These are phyloP conservation scores for Lactifluus piperatus DNA, from an alignment of 768 basidiomycete genomes.

Conservation along the genomic window DNA sequence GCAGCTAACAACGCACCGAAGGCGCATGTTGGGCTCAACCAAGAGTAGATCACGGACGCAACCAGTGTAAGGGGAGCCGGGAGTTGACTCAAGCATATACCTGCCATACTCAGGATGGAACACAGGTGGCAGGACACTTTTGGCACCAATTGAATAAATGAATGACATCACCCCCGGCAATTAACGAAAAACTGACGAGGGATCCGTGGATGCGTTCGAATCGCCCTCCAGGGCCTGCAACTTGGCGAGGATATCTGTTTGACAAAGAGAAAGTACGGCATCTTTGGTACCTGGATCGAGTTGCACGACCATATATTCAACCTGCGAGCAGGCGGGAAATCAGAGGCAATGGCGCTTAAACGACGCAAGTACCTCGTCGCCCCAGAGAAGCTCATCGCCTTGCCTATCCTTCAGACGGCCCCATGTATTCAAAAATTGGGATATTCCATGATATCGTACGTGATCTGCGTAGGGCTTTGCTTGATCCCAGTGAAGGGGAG, in stretches of 20 bases:
- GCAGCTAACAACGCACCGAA: conserved; percentile 42
- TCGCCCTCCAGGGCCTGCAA: conserved; percentile 59
- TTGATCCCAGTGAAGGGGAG: conserved; percentile 86
- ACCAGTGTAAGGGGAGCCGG: conserved; percentile 90
- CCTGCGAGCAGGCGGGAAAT: conserved; percentile 34
- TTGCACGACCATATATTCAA: conserved; percentile 93
- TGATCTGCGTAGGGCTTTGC: conserved; percentile 83
- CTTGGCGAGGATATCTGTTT: conserved; percentile 86
- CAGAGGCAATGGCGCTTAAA: conserved; percentile 3
- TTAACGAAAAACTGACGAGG: conserved; percentile 39
- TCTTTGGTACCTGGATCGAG: conserved; percentile 73
- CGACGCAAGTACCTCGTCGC: conserved; percentile 74
- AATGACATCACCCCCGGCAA: neutral
- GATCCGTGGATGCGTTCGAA: conserved; percentile 51
- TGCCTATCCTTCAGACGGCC: conserved; percentile 82
- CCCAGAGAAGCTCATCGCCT: conserved; percentile 93
- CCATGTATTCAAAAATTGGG: conserved; percentile 93
- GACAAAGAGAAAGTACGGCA: conserved; percentile 86
- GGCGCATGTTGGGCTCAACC: conserved; percentile 93
- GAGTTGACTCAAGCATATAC: conserved; percentile 98
- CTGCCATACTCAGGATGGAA: conserved; percentile 98
- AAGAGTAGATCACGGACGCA: conserved; percentile 76
- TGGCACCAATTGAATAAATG: neutral
- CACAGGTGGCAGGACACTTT: conserved; percentile 40
- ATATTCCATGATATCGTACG: conserved; percentile 86